phyloP scores from a whole-genome alignment of 257 asterid genomes.

The Oldenlandia corymbosa region DNA sequence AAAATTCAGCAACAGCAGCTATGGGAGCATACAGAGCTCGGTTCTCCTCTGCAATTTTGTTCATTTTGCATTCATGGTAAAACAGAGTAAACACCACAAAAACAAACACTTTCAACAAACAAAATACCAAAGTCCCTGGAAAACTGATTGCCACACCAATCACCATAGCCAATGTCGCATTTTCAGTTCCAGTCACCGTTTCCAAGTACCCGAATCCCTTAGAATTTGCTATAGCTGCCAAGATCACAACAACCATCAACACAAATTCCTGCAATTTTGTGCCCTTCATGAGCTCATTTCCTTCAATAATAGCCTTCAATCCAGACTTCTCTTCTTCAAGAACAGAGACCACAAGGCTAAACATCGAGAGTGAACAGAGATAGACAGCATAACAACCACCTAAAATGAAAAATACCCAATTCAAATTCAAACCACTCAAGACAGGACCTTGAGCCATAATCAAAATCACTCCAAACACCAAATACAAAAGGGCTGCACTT shows the following conservation, averaged over 20 bases:
- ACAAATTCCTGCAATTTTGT: conserved; percentile 5
- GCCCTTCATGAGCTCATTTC: conserved; percentile 18
- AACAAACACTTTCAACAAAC: conserved; percentile 4
- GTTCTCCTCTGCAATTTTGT: background rate
- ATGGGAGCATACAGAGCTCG: background rate
- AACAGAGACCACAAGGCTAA: conserved; percentile 13
- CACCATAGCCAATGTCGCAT: background rate
- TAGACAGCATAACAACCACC: background rate
- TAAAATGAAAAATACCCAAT: background rate
- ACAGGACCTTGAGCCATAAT: too few species aligned
- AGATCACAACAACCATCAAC: background rate
- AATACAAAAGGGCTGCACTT: too few species aligned
- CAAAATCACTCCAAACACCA: too few species aligned
- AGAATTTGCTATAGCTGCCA: background rate
- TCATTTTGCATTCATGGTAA: conserved; percentile 13
- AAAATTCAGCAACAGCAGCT: background rate
- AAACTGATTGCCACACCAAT: background rate
- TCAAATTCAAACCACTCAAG: background rate
- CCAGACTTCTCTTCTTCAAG: conserved; percentile 10
- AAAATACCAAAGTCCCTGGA: background rate
- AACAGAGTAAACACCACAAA: conserved; percentile 7
- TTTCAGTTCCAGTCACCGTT: background rate
- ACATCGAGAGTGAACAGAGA: conserved; percentile 8
- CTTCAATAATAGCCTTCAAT: conserved; percentile 11
- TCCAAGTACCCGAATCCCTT: background rate